Evolutionary conservation across 2,329 filamentous ascomycete genomes (phyloP).

Genomic region (Daldinia eschscholtzii): DNA sequence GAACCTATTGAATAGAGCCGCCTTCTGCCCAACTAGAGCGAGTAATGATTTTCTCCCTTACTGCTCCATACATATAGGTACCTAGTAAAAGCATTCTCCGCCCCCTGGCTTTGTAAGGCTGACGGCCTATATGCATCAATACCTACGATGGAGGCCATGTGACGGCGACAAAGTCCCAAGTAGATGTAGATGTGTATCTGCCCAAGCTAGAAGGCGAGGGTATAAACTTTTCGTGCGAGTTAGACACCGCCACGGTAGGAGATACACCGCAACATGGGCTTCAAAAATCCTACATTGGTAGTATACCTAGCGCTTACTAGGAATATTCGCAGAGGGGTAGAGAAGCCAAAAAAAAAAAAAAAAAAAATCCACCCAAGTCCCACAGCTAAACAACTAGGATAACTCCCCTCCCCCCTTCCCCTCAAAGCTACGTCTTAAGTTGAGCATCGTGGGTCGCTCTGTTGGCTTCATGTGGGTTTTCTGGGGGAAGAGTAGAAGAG

Average conservation of each 20-base stretch:
- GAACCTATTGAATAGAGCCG: conserved; percentile 7
- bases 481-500: neutral
- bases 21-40: conserved; percentile 8
- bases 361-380: conserved; percentile 1
- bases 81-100: neutral
- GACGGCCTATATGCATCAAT: conserved; percentile 19
- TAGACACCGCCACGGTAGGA: conserved; percentile 2
- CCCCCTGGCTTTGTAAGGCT: conserved; percentile 27
- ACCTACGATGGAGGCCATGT: conserved; percentile 22
- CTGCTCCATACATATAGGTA: conserved; percentile 10
- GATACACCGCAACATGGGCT: conserved; percentile 28
- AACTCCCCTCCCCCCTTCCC: neutral
- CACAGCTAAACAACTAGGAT: neutral
- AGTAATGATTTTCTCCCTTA: conserved; percentile 28
- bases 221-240: conserved; percentile 2
- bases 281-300: conserved; percentile 10
- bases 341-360: neutral
- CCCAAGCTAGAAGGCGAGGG: conserved; percentile 6
- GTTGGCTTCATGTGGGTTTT: neutral
- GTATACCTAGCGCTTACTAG: conserved; percentile 29
- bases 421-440: neutral
- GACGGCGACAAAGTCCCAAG: conserved; percentile 3
- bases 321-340: conserved; percentile 6
- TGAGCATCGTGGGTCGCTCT: conserved; percentile 2
- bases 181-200: conserved; percentile 4